phyloP scores from a whole-genome alignment of 331 rosid genomes.

The Quercus tomentella region DNA sequence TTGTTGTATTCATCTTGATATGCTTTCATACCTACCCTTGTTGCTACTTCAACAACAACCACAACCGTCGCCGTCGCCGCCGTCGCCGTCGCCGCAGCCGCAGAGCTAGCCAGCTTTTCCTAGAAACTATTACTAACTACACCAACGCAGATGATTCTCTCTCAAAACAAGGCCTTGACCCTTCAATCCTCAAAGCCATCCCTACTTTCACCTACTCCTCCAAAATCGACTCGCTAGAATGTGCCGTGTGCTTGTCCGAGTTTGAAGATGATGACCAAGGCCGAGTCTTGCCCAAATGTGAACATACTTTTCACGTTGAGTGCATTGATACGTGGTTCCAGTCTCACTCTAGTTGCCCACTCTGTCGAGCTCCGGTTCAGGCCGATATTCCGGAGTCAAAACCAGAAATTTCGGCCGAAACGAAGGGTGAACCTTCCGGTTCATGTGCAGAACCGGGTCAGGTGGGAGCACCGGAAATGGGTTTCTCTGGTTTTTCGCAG shows the following conservation, averaged over 20 bases:
- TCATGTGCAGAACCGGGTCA: not conserved
- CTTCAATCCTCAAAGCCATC: constrained; percentile 36
- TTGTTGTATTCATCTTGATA: constrained; percentile 15
- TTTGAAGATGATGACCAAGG: constrained; percentile 30
- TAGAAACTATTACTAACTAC: not conserved
- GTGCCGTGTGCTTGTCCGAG: constrained; percentile 56
- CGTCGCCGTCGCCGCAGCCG: constrained; percentile 10
- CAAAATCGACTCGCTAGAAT: constrained; percentile 15
- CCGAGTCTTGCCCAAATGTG: constrained; percentile 45
- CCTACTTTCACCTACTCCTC: constrained; percentile 29
- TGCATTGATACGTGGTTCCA: constrained; percentile 58
- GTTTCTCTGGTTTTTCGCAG: constrained; percentile 20
- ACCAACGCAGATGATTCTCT: not conserved
- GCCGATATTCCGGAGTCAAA: not conserved
- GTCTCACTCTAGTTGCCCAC: constrained; percentile 54
- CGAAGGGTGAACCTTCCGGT: not conserved
- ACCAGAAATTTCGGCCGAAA: not conserved
- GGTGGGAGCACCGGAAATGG: not conserved
- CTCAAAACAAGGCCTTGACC: constrained; percentile 15
- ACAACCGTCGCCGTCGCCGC: not conserved
- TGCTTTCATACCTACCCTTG: constrained; percentile 28
- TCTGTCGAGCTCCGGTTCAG: constrained; percentile 35
- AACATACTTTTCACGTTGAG: constrained; percentile 44
- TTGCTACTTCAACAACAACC: constrained; percentile 4
- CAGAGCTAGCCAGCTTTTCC: not conserved